Evolutionary conservation across 2,329 filamentous ascomycete species (phyloP), one percentile per base, ranked within the genome.

Genomic region (Fusarium musae): DNA sequence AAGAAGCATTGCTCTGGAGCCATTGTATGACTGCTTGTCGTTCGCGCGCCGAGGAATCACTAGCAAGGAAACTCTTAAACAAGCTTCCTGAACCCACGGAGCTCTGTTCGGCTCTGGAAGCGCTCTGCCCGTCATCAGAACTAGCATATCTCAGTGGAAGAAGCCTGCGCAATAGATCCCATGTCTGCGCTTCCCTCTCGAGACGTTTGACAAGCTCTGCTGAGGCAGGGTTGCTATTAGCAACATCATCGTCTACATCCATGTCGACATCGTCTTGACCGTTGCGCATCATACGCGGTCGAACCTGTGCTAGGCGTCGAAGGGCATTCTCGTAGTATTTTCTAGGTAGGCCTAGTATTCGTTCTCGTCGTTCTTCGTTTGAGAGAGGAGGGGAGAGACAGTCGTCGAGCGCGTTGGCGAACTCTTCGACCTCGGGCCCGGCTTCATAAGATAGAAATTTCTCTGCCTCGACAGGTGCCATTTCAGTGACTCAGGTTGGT

Each of bases 161-260:
- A 69, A 97, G 86, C 43, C 93, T 89, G 54, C 91, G 88, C 66
- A 98, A 84, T 34, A 98, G 86, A 78, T 97, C 92, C 96, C 96
- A 99, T 1, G 95, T 96, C 77, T 97, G 94, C 44, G 91, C 90
- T 82, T 99, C 96, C 72, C 93, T 88, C 81, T 97, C 91, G 87
- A 94, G 92, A 63, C 88, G 78, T 88, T 71, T 79, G 54, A 75
- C 78, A 53, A 81, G 77, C 19, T 78, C 76, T 23, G 70, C 70
- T 44, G 76, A 77, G 65, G 73, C 74, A 50, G 67, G 72, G 57
- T 70, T 77, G 69, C 74, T 70, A 17, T 72, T 76, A 28, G 76
- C 77, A 34, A 82, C 79, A 21, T 86, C 85, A 44, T 88, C 87
- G 70, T 91, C 89, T 12, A 87, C 76, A 56, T 91, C 89, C 84